Evolutionary conservation across 176 grass and related monocot species (phyloP).

Genomic region (Triticum timopheevii): DNA sequence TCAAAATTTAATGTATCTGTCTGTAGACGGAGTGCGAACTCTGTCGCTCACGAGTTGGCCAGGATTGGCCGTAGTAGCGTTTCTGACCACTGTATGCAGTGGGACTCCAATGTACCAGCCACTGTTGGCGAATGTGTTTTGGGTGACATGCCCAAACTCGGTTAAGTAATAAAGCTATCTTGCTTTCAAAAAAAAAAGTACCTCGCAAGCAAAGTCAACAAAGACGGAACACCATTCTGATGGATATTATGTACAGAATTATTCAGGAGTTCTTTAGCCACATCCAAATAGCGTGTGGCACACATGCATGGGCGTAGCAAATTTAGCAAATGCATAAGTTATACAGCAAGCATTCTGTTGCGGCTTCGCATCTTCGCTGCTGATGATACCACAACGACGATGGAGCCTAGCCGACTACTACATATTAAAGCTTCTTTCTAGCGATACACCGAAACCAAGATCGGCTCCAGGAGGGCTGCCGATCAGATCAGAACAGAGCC

Average conservation of each 20-base stretch:
- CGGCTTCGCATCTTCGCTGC: constrained; percentile 44
- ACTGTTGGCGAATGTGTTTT: too few relatives aligned
- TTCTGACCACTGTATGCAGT: too few relatives aligned
- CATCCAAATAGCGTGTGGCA: constrained; percentile 49
- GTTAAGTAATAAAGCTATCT: too few relatives aligned
- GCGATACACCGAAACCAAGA: constrained; percentile 9
- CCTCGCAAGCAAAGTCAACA: background rate
- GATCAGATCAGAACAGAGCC: background rate
- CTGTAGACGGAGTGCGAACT: too few relatives aligned
- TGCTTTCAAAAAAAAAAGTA: too few relatives aligned
- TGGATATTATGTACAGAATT: constrained; percentile 25
- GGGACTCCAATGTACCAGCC: too few relatives aligned
- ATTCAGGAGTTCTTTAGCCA: constrained; percentile 34
- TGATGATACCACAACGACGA: constrained; percentile 26
- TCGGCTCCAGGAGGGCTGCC: background rate
- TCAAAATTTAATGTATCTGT: too few relatives aligned
- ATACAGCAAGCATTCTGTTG: constrained; percentile 18
- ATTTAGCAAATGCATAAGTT: constrained; percentile 20
- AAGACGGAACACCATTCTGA: background rate
- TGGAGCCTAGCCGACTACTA: constrained; percentile 31
- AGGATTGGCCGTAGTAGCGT: too few relatives aligned
- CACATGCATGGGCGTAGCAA: constrained; percentile 13
- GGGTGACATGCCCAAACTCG: too few relatives aligned
- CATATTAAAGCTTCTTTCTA: background rate
- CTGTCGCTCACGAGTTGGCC: too few relatives aligned